Evolutionary conservation across 2,329 filamentous ascomycete species (phyloP).

Genomic region (Pseudogymnoascus sp.): DNA sequence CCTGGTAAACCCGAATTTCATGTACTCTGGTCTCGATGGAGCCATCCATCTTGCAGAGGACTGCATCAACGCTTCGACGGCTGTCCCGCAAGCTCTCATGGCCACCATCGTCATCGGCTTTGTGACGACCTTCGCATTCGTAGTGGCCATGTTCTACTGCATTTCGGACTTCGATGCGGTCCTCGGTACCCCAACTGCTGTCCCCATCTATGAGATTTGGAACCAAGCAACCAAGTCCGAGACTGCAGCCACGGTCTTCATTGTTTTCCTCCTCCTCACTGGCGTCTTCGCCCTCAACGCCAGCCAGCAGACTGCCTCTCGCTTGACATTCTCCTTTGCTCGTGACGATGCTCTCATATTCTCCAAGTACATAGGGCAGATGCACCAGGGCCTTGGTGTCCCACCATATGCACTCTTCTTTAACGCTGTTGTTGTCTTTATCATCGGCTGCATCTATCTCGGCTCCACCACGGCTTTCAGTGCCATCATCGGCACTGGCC

Average conservation of each 20-base stretch:
- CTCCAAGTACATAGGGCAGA: conserved; percentile 49
- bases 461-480: conserved; percentile 63
- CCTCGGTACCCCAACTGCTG: conserved; percentile 25
- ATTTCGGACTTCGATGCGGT: conserved; percentile 33
- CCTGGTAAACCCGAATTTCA: conserved; percentile 33
- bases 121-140: conserved; percentile 33
- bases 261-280: neutral
- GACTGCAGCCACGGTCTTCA: neutral
- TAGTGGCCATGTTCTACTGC: conserved; percentile 37
- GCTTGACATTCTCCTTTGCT: conserved; percentile 36
- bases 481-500: conserved; percentile 61
- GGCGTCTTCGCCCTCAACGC: neutral
- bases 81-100: conserved; percentile 6
- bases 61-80: conserved; percentile 7
- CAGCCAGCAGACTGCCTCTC: neutral
- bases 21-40: conserved; percentile 36
- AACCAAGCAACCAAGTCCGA: neutral
- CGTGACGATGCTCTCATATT: conserved; percentile 58
- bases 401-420: conserved; percentile 59
- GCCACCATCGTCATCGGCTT: conserved; percentile 34
- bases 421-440: conserved; percentile 50
- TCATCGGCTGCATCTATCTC: conserved; percentile 63
- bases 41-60: conserved; percentile 38
- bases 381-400: conserved; percentile 53
- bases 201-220: conserved; percentile 23